Base-by-base conservation (phyloP, 371 early-diverging fungal genomes). In the Mucor piriformis region DNA sequence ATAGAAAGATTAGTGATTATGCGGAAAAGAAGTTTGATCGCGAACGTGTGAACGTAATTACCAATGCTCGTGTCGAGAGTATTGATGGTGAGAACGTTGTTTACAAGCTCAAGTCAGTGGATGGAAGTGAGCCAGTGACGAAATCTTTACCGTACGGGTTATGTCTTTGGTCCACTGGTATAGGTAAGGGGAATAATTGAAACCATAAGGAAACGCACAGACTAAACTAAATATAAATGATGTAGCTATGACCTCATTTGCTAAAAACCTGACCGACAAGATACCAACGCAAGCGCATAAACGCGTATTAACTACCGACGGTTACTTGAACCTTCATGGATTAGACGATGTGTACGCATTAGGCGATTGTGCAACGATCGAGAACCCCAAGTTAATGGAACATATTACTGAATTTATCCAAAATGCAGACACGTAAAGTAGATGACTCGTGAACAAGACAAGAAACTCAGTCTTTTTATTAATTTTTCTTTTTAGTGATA, bases 151-250 rank as follows among this genome's bases (percentile, higher is more conserved):
- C 90, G 16, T 88, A 81, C 61, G 92, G 93, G 2, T 67, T 93
- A 35, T 83, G 90, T 57, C 73, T 95, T 35, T 95, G 95, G 95
- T 84, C 92, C 5, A 93, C 95, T 2, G 95, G 95, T 20, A 80
- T 93, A 33, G 85, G 84, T 59, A 79, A 74, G 72, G 6, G 25
- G 33, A n/a, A 16, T 37, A 34, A 44, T 43, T 18, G 12, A 34
- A 20, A 25, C 10, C 0, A 43, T 43, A 32, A 43, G 25, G 23
- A n/a, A 11, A 12, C 21, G 32, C n/a, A n/a, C 8, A 38, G n/a
- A 35, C 43, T 32, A 6, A 6, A 24, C 8, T 29, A 60, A 13
- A 38, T 6, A 33, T 33, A 33, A 33, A 33, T 35, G n/a, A 20
- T 29, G 15, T 57, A 82, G 79, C 83, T n/a, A 88, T 88, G 73